Evolutionary conservation across 2,329 filamentous ascomycete species (phyloP), one percentile per base, ranked within the genome.

Genomic region (Calonectria leucothoes): DNA sequence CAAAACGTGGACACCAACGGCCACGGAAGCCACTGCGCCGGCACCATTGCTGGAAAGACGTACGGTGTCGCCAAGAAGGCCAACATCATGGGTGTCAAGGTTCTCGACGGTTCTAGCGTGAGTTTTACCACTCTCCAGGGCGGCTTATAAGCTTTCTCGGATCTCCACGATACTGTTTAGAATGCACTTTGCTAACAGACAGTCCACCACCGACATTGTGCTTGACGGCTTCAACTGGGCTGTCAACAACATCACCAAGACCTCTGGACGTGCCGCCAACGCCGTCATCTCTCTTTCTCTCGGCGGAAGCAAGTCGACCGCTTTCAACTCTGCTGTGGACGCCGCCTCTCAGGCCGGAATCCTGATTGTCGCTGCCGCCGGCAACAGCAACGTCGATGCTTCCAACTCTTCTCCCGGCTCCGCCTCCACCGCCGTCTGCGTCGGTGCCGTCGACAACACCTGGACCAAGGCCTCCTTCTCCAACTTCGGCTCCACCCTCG

Each of bases 251-350:
- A 86, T 86, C 73, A 80, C 79, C 52, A 76, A 71, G 42, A 83
- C 82, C 3, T 82, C 85, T 20, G 82, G 82, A 52, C 87, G 87
- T 27, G 79, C 82, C 49, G 78, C 70, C 29, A 84, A 84, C n/a
- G 82, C 88, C 20, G 89, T 91, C 23, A 85, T 90, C 71, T 89
- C 86, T 83, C 88, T 92, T 88, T 91, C 88, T 27, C 85, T 92
- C 2, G 89, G 89, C 15, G 88, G 88, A 2, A 70, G 79, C 35
- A 81, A 79, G 71, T 88, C 87, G 0, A 74, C 82, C 0, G 83
- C 89, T 52, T 84, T 90, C 78, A 91, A 91, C 84, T 80, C 78
- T 42, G 88, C 89, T 57, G 85, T 91, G 23, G 83, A 86, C 45
- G 83, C 82, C 31, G 88, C 89, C 64, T 86, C 86, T 77, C 77